phyloP scores from a whole-genome alignment of 441 rosid species.

The Geranium incanum region DNA sequence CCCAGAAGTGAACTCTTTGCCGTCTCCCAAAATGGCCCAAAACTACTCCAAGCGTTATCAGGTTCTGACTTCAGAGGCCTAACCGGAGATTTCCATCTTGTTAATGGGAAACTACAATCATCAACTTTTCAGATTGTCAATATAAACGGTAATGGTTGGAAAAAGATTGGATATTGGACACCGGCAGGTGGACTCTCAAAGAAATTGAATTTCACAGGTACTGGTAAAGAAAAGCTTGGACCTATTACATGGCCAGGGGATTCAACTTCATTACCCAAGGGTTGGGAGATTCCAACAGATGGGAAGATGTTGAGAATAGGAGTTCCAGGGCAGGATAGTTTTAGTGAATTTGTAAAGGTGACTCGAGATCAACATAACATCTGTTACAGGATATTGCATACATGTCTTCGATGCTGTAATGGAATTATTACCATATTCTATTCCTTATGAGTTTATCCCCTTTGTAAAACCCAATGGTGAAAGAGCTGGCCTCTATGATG shows the following conservation, averaged over 20 bases:
- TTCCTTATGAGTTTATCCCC: slow-evolving; percentile 31
- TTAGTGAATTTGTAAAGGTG: slow-evolving; percentile 31
- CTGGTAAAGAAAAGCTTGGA: too few species aligned
- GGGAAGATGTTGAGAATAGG: slow-evolving; percentile 31
- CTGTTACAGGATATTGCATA: slow-evolving; percentile 36
- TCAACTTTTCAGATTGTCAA: slow-evolving; percentile 37
- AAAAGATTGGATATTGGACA: slow-evolving; percentile 47
- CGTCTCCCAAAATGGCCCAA: slow-evolving; percentile 27
- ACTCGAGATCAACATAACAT: slow-evolving; percentile 13
- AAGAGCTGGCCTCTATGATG: slow-evolving; percentile 27
- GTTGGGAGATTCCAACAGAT: slow-evolving; percentile 47
- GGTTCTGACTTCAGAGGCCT: slow-evolving; percentile 36
- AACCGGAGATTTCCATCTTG: slow-evolving; percentile 34
- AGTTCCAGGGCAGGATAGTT: slow-evolving; percentile 41
- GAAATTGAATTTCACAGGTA: too few species aligned
- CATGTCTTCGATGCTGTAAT: slow-evolving; percentile 44
- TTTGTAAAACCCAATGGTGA: slow-evolving; percentile 25
- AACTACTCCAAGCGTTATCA: slow-evolving; percentile 27
- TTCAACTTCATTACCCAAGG: slow-evolving; percentile 29
- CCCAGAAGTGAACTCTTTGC: background rate
- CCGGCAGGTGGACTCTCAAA: slow-evolving; percentile 28
- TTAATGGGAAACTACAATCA: slow-evolving; percentile 31
- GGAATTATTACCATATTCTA: slow-evolving; percentile 32
- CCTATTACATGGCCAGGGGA: slow-evolving; percentile 57
- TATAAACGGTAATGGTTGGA: slow-evolving; percentile 26